A percentile compares a stretch with the other conserved stretches of the same genome.
These are phyloP conservation scores for Porogramme epimiltina DNA, from an alignment of 1,284 basidiomycete species.

Conservation along the genomic window DNA sequence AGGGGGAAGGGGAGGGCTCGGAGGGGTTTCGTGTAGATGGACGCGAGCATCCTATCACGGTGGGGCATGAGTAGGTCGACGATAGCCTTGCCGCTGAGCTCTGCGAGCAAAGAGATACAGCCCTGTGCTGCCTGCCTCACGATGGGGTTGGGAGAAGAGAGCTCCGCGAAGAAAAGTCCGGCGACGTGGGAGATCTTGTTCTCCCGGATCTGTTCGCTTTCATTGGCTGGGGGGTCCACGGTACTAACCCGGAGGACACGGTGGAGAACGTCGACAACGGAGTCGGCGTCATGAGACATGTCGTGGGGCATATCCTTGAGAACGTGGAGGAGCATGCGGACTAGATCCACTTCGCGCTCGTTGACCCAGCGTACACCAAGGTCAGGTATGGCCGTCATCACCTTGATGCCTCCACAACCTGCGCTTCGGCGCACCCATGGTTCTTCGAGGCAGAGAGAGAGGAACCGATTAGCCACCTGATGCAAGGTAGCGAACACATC, in stretches of 20 bases:
- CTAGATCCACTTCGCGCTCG: constrained; percentile 90
- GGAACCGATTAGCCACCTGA: constrained; percentile 80
- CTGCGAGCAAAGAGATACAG: constrained; percentile 82
- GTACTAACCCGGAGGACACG: constrained; percentile 79
- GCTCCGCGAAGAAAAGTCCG: constrained; percentile 88
- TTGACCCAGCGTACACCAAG: constrained; percentile 82
- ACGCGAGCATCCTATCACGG: constrained; percentile 84
- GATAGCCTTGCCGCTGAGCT: constrained; percentile 73
- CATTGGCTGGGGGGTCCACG: constrained; percentile 44
- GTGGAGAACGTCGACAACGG: constrained; percentile 80
- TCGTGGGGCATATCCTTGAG: constrained; percentile 96
- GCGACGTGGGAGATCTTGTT: constrained; percentile 67
- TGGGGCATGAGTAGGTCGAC: constrained; percentile 85
- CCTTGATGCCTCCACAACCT: constrained; percentile 82
- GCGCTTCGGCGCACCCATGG: constrained; percentile 88
- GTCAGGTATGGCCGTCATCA: constrained; percentile 73
- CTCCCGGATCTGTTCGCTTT: constrained; percentile 44
- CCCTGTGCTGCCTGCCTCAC: constrained; percentile 87
- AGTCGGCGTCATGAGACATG: constrained; percentile 80
- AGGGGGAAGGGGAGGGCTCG: constrained; percentile 94
- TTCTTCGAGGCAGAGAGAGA: constrained; percentile 85
- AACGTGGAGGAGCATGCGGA: constrained; percentile 90
- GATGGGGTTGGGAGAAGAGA: constrained; percentile 85
- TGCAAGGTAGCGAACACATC: constrained; percentile 72
- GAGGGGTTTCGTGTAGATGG: constrained; percentile 97